Evolutionary conservation across 768 basidiomycete genomes (phyloP), one percentile per base, ranked within the genome.

Genomic region (Gloeophyllum trabeum): DNA sequence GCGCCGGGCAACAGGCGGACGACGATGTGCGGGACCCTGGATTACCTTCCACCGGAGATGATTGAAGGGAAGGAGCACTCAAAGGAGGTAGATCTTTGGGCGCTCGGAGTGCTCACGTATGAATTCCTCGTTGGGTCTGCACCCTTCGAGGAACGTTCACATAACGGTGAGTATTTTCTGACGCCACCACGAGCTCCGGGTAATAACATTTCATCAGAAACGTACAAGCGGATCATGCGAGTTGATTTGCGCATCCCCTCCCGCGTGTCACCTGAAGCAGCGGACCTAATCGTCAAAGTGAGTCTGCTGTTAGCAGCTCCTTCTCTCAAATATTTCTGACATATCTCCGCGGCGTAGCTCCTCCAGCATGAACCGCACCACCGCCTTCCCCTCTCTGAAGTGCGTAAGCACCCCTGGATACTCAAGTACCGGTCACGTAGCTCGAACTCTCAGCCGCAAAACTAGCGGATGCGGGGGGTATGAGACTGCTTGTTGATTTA

Each of bases 11-110:
- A 91, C 56, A 67, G 92, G 35, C 66, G 94, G 35, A 83, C 73
- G 63, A 97, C 96, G 1, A 71, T 98, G 7, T 98, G 94, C 52
- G 94, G 94, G 10, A 98, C 94, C 1, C 64, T 97, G 35, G 96
- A 98, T 58, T 98, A 98, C 57, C 71, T 99, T 7, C 93, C 96
- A 0, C 94, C 96, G 10, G 94, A 98, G 69, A 99, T 98, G 96
- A 87, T 99, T 12, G 91, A 96, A 52, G 81, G 83, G 0, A 81
- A 75, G 50, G 87, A 86, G 46, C 93, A 98, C 57, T 82, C 72
- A 42, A 88, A 91, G 53, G 81, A 76, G 54, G 94, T 98, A 28
- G 94, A 98, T 53, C 74, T 90, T 45, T 99, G 94, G 94, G 94
- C 94, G 0, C 66, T 99, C 21, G 94, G 94, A 35, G 93, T 98